Evolutionary conservation across 2,329 filamentous ascomycete genomes (phyloP), one percentile per base, ranked within the genome.

Genomic region (Pleoardoris graminearum): DNA sequence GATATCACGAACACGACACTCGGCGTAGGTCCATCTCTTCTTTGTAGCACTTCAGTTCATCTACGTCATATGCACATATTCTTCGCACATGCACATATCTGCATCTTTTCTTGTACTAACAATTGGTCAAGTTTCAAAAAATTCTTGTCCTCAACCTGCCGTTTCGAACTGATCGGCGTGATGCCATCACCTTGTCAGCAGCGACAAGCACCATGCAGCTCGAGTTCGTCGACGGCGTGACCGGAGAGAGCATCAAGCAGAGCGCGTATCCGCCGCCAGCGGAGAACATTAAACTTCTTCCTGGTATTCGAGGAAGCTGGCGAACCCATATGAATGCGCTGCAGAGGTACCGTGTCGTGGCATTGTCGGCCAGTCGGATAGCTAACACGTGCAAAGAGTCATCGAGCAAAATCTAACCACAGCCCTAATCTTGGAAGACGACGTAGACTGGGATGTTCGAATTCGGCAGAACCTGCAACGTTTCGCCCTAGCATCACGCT

Each of bases 91-190:
- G 84, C 3, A 77, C 79, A 0, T 73, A 72, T 7, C 73, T 81
- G 1, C 79, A 75, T 19, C 82, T 84, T 57, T 76, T 80, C 12
- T 75, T 80, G 22, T 38, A 48, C 50, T 50, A 8, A 47, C 16
- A 42, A 3, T 14, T 4, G 21, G 6, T 10, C 36, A 51, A 82
- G 81, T 84, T 84, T 57, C 73, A 80, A 38, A 76, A 80, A 51
- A 78, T 84, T 8, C 75, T 83, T 45, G 79, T 81, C 17, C 75
- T 84, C 41, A 82, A 80, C 42, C 74, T 85, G 3, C 78, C 79
- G 0, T 73, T 73, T 8, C 74, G 82, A 2, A 79, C 75, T 21
- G 82, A 84, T 55, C 77, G 80, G 12, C 75, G 80, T 25, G 80
- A 84, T 69, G 73, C 77, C 10, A 78, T 83, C 65, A 71, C 73